Base-by-base conservation (phyloP, 2,329 filamentous ascomycete species). In the Ceratocystis ficicola region DNA sequence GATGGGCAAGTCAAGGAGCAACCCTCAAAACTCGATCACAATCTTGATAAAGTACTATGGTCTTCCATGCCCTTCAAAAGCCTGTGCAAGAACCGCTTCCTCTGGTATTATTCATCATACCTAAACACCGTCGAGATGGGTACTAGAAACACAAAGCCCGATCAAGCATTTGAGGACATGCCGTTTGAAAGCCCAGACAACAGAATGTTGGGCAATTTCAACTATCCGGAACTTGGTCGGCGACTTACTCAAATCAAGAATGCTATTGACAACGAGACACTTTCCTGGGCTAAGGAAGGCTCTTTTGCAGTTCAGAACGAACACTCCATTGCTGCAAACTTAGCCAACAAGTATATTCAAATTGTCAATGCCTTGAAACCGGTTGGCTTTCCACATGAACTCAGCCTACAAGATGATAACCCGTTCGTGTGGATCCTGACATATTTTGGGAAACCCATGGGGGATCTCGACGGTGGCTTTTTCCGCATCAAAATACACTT, bases 21-120 rank as follows among this genome's bases (percentile, higher is more conserved):
- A 3, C 36, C 75, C 2, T 8, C 30, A 63, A 80, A 44, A 76
- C 28, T 36, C 7, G 55, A 77, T 1, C 78, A 81, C 44, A 79
- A 80, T n/a, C 74, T 81, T 17, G 82, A 83, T 15, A 84, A 87
- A 50, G 73, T 75, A 0, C 75, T 72, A 6, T 72, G 83, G 0
- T 80, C 83, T 0, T 95, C 90, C 74, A 88, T 95, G 70, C 90
- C 91, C 0, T 97, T 97, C 77, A 87, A 86, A 70, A 93, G 97
- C 72, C 79, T 96, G 4, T 89, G 88, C 80, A 97, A 97, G 76
- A 86, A 88, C 46, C 85, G 92, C 1, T 96, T 97, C 73, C 78
- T 97, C 15, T 97, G 94, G 94, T 97, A 97, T 76, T 95, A 89
- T 74, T 88, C 95, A 70, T 88, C 88, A 2, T 97, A 97, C 72